phyloP scores from a whole-genome alignment of 352 stramenopile genomes.

The Phytophthora nicotianae region DNA sequence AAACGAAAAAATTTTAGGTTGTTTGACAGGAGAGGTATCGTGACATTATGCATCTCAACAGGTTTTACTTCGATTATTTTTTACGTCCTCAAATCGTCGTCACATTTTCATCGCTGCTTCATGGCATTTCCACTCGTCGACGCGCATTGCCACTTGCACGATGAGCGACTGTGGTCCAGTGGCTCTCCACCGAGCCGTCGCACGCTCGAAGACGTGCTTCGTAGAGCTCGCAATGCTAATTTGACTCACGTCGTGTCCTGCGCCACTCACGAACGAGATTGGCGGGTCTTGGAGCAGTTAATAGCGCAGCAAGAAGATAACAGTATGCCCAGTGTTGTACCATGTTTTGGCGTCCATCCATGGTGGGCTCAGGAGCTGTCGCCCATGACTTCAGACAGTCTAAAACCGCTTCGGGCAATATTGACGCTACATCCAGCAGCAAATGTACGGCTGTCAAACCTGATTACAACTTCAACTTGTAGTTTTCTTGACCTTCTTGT shows the following conservation, averaged over 20 bases:
- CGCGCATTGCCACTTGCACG: conserved; percentile 79
- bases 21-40: conserved; percentile 14
- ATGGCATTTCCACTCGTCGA: conserved; percentile 49
- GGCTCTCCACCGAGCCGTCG: conserved; percentile 20
- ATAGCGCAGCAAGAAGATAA: conserved; percentile 17
- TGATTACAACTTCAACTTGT: conserved; percentile 25
- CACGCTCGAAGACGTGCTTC: conserved; percentile 40
- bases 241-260: conserved; percentile 66
- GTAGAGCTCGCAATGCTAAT: conserved; percentile 36
- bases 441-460: conserved; percentile 43
- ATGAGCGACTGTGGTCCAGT: conserved; percentile 37
- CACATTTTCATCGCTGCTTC: conserved; percentile 12
- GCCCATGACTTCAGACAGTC: conserved; percentile 17
- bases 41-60: conserved; percentile 11
- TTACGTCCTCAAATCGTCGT: neutral
- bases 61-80: conserved; percentile 3
- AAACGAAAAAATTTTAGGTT: conserved; percentile 16
- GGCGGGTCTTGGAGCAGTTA: conserved; percentile 54
- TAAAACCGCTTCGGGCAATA: conserved; percentile 40
- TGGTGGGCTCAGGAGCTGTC: conserved; percentile 60
- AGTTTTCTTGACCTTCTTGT: conserved; percentile 28
- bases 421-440: conserved; percentile 50
- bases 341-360: conserved; percentile 76
- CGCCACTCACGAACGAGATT: conserved; percentile 69
- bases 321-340: conserved; percentile 38